A percentile compares a stretch with the other conserved stretches of the same genome.
Conservation (phyloP, 2,329 filamentous ascomycete species). For the Alternaria sp. region DNA sequence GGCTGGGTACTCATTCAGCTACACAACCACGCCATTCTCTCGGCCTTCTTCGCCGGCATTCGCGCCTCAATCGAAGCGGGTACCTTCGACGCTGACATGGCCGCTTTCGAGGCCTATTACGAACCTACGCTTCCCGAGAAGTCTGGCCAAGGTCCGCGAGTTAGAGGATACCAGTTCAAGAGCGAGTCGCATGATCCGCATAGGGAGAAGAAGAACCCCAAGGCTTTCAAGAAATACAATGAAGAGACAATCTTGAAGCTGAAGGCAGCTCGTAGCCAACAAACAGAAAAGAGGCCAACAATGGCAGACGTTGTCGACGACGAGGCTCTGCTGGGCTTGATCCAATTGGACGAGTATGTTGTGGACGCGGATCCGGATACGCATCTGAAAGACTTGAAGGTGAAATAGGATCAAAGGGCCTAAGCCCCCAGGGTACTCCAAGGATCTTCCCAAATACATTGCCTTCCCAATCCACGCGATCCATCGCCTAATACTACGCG, state of each 20-base stretch:
- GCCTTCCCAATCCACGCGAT: neutral
- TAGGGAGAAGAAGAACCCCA: conserved; percentile 41
- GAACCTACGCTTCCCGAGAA: conserved; percentile 73
- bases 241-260: conserved; percentile 33
- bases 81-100: conserved; percentile 61
- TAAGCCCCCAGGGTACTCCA: neutral
- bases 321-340: conserved; percentile 39
- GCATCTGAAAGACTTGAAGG: conserved; percentile 22
- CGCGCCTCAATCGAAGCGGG: conserved; percentile 66
- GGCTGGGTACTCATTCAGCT: conserved; percentile 92
- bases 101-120: conserved; percentile 71
- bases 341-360: conserved; percentile 24
- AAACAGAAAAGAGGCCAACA: conserved; percentile 32
- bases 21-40: conserved; percentile 81
- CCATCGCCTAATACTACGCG: neutral
- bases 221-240: conserved; percentile 37
- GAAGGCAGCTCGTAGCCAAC: conserved; percentile 39
- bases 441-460: neutral
- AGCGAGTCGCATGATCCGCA: conserved; percentile 35
- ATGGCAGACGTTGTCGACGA: conserved; percentile 41
- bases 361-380: conserved; percentile 15
- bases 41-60: conserved; percentile 74
- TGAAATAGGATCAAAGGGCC: conserved; percentile 26
- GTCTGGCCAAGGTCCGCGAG: conserved; percentile 74
- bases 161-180: conserved; percentile 45